A percentile compares a stretch with the other conserved stretches of the same genome.
Evolutionary conservation across 1,284 basidiomycete genomes (phyloP).

Genomic region (Vanrija humicola): DNA sequence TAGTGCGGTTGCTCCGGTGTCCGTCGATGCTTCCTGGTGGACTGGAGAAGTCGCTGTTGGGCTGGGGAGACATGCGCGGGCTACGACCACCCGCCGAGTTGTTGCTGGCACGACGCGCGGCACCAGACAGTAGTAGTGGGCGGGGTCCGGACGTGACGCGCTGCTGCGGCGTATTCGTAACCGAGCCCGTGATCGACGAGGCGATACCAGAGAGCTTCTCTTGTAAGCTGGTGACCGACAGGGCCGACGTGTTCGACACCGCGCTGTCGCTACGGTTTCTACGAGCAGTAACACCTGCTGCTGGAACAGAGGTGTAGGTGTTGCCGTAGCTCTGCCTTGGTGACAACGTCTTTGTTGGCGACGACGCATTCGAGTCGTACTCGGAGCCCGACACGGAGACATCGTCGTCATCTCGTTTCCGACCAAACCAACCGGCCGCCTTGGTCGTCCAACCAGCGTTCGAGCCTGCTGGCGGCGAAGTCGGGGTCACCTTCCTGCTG

Average conservation of each 20-base stretch:
- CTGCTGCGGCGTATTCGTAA: constrained; percentile 1
- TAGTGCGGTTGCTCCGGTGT: too few species aligned
- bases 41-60: too few species aligned
- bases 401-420: constrained; percentile 10
- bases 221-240: constrained; percentile 24
- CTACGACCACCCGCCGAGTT: too few species aligned
- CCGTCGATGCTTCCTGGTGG: too few species aligned
- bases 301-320: too few species aligned
- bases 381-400: constrained; percentile 14
- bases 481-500: neutral
- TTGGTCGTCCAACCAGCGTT: too few species aligned
- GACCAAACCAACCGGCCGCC: neutral
- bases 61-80: too few species aligned
- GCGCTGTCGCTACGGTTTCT: constrained; percentile 15
- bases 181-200: neutral
- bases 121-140: constrained; percentile 26
- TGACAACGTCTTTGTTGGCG: neutral
- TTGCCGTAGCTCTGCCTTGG: too few species aligned
- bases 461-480: neutral
- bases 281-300: neutral
- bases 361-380: constrained; percentile 6
- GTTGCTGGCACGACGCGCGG: constrained; percentile 20
- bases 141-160: constrained; percentile 18
- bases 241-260: constrained; percentile 8
- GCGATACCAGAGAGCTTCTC: constrained; percentile 18